phyloP scores from a whole-genome alignment of 805 yeast species.

The Metschnikowia henanensis region DNA sequence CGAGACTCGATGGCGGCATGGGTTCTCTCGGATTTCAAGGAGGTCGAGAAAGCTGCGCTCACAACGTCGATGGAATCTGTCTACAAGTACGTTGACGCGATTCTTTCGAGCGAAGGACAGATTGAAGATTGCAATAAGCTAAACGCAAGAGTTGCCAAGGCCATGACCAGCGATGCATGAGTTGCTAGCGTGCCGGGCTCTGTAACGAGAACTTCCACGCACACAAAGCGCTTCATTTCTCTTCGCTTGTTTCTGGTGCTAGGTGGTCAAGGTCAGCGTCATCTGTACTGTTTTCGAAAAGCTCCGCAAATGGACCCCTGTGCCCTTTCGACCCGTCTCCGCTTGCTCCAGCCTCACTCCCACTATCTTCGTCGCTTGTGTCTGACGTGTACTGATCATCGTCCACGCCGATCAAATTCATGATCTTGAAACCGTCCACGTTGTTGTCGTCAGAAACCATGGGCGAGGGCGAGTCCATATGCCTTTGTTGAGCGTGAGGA shows the following conservation, averaged over 20 bases:
- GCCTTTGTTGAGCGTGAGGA: background rate
- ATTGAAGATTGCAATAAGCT: constrained; percentile 29
- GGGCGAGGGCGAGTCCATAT: constrained; percentile 11
- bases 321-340: background rate
- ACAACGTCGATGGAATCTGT: constrained; percentile 16
- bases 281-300: constrained; percentile 5
- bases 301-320: constrained; percentile 1
- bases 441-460: constrained; percentile 13
- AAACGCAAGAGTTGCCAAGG: constrained; percentile 21
- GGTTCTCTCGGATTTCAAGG: constrained; percentile 39
- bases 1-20: constrained; percentile 37
- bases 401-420: constrained; percentile 4
- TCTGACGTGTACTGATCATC: constrained; percentile 14
- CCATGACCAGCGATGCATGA: constrained; percentile 7
- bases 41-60: constrained; percentile 23
- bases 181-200: background rate
- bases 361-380: constrained; percentile 8
- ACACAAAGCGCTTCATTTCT: background rate
- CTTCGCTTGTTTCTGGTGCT: background rate
- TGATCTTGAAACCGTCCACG: constrained; percentile 8
- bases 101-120: constrained; percentile 24
- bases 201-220: background rate
- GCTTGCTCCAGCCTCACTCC: background rate
- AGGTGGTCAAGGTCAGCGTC: constrained; percentile 4
- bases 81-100: constrained; percentile 23